These are phyloP conservation scores for Furcasterigmium sp. DNA, from an alignment of 2,329 filamentous ascomycete genomes.

Conservation along the genomic window DNA sequence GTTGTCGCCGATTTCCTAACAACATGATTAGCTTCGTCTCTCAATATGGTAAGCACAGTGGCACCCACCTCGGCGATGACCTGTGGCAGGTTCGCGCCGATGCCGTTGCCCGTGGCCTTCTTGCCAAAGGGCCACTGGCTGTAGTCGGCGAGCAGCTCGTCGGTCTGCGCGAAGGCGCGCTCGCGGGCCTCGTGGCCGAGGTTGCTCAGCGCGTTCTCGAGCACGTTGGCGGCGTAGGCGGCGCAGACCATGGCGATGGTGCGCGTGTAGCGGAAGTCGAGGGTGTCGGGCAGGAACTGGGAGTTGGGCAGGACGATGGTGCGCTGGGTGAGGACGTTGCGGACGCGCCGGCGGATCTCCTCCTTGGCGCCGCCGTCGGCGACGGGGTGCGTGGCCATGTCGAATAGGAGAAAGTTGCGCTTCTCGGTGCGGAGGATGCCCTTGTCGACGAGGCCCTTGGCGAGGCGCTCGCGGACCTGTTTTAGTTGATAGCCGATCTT, in stretches of 20 bases:
- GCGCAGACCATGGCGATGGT: constrained; percentile 97
- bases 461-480: constrained; percentile 94
- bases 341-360: constrained; percentile 88
- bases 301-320: constrained; percentile 84
- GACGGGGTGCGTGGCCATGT: constrained; percentile 98
- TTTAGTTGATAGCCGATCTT: constrained; percentile 99
- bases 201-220: constrained; percentile 94
- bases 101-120: constrained; percentile 72
- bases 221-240: constrained; percentile 93
- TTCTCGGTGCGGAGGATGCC: constrained; percentile 98
- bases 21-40: constrained; percentile 11
- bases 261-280: constrained; percentile 88
- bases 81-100: constrained; percentile 88
- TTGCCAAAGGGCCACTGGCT: constrained; percentile 95
- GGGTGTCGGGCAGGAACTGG: constrained; percentile 87
- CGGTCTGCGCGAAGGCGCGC: constrained; percentile 92
- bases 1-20: constrained; percentile 69
- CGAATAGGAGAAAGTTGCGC: constrained; percentile 98
- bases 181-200: constrained; percentile 92
- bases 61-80: constrained; percentile 66
- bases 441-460: constrained; percentile 97
- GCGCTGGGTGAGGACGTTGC: constrained; percentile 86
- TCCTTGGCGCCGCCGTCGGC: constrained; percentile 96
- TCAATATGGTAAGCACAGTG: neutral
- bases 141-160: constrained; percentile 92